phyloP scores from a whole-genome alignment of 2,329 filamentous ascomycete genomes.

The Hirsutella thompsonii region DNA sequence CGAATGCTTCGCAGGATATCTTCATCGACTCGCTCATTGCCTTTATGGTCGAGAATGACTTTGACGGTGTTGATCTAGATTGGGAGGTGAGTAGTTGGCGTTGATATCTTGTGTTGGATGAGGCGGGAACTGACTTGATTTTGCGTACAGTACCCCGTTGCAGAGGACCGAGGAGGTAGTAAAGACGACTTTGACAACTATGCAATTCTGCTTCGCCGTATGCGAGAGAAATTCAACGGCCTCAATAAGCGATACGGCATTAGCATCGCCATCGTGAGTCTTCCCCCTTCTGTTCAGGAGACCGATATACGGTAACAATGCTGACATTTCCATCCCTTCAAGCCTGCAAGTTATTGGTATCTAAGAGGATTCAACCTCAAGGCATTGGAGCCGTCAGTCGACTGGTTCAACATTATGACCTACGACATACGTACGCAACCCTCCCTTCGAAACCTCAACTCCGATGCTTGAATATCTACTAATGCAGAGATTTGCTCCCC shows the following conservation, averaged over 20 bases:
- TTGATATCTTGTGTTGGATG: neutral
- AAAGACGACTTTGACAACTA: constrained; percentile 11
- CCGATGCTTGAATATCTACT: too few species aligned
- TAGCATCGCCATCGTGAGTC: too few species aligned
- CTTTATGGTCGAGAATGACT: constrained; percentile 28
- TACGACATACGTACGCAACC: neutral
- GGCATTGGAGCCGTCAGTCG: constrained; percentile 10
- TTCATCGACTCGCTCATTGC: constrained; percentile 23
- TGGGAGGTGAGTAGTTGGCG: constrained; percentile 14
- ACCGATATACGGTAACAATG: neutral
- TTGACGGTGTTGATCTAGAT: constrained; percentile 14
- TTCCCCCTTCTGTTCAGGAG: constrained; percentile 10
- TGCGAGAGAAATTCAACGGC: constrained; percentile 6
- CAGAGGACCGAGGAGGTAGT: constrained; percentile 10
- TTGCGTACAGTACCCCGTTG: constrained; percentile 10
- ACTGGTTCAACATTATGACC: constrained; percentile 28
- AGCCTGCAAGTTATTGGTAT: constrained; percentile 18
- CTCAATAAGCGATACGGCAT: too few species aligned
- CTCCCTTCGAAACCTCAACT: too few species aligned
- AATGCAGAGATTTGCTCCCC: too few species aligned
- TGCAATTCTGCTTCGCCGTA: constrained; percentile 9
- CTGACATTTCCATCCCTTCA: neutral
- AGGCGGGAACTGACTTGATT: neutral
- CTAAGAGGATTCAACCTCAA: constrained; percentile 12
- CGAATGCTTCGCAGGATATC: neutral